phyloP scores from a whole-genome alignment of 2,329 filamentous ascomycete species.

The Fusarium cyanostomum region DNA sequence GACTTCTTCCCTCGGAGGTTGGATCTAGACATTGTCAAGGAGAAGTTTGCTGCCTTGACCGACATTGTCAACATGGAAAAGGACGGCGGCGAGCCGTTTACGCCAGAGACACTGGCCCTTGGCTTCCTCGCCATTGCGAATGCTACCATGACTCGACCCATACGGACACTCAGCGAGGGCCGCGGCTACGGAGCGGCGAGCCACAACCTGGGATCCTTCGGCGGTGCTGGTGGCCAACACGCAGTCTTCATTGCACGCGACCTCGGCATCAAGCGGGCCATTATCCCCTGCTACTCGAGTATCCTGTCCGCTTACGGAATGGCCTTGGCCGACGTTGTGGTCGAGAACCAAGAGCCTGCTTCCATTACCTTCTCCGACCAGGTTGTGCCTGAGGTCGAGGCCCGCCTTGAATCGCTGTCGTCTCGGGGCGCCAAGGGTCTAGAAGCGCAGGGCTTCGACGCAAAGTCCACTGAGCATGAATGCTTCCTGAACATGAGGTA shows the following conservation, averaged over 20 bases:
- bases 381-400: conserved; percentile 25
- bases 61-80: conserved; percentile 39
- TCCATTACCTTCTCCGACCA: conserved; percentile 42
- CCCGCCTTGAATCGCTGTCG: conserved; percentile 38
- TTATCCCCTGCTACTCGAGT: conserved; percentile 57
- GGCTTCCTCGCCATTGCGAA: conserved; percentile 80
- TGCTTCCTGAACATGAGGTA: conserved; percentile 57
- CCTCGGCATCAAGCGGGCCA: conserved; percentile 54
- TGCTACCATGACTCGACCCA: conserved; percentile 78
- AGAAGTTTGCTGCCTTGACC: conserved; percentile 55
- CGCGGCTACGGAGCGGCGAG: conserved; percentile 40
- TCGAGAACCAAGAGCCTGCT: conserved; percentile 52
- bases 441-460: conserved; percentile 49
- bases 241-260: conserved; percentile 54
- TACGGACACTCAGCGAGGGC: conserved; percentile 51
- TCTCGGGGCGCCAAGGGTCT: conserved; percentile 38
- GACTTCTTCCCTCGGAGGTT: conserved; percentile 68
- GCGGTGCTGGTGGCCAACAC: conserved; percentile 55
- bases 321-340: conserved; percentile 56
- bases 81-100: conserved; percentile 29
- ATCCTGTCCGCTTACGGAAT: conserved; percentile 59
- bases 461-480: conserved; percentile 54
- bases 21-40: conserved; percentile 51
- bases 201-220: conserved; percentile 44
- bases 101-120: conserved; percentile 58